phyloP scores from a whole-genome alignment of 768 basidiomycete genomes.

The Leucocoprinus birnbaumii region DNA sequence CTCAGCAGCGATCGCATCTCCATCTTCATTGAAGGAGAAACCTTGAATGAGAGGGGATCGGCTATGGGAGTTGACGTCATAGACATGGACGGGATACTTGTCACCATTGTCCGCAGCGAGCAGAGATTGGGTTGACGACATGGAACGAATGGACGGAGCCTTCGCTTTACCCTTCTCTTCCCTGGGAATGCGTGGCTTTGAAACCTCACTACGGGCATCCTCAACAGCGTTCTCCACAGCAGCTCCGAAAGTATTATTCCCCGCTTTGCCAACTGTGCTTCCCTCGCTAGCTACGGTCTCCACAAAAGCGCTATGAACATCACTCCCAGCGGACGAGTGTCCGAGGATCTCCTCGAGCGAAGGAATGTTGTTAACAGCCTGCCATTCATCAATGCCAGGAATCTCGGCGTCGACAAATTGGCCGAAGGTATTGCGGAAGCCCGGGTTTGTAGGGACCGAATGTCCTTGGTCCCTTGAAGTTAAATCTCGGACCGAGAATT shows the following conservation, averaged over 20 bases:
- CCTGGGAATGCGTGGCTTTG: slow-evolving; percentile 20
- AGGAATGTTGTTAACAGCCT: slow-evolving; percentile 40
- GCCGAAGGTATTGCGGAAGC: slow-evolving; percentile 60
- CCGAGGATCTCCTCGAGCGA: slow-evolving; percentile 37
- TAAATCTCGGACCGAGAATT: slow-evolving; percentile 65
- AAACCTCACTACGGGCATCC: slow-evolving; percentile 27
- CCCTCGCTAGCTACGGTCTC: slow-evolving; percentile 14
- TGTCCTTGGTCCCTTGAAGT: slow-evolving; percentile 31
- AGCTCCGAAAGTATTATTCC: slow-evolving; percentile 58
- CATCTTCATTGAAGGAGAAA: slow-evolving; percentile 3
- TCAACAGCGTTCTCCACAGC: slow-evolving; percentile 42
- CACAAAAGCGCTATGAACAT: slow-evolving; percentile 3
- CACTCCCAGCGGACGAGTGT: background rate
- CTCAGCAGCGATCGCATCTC: slow-evolving; percentile 22
- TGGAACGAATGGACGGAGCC: slow-evolving; percentile 29
- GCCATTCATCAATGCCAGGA: slow-evolving; percentile 51
- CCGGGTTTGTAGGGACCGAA: slow-evolving; percentile 25
- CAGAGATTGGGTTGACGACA: slow-evolving; percentile 31
- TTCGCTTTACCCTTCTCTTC: slow-evolving; percentile 48
- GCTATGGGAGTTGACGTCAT: slow-evolving; percentile 30
- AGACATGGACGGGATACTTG: slow-evolving; percentile 65
- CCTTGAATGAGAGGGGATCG: background rate
- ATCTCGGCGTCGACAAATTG: slow-evolving; percentile 41
- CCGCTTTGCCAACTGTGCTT: slow-evolving; percentile 24
- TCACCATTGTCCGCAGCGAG: slow-evolving; percentile 40